Base-by-base conservation (phyloP, 2,329 filamentous ascomycete genomes). In the Ceratocystis smalleyi region DNA sequence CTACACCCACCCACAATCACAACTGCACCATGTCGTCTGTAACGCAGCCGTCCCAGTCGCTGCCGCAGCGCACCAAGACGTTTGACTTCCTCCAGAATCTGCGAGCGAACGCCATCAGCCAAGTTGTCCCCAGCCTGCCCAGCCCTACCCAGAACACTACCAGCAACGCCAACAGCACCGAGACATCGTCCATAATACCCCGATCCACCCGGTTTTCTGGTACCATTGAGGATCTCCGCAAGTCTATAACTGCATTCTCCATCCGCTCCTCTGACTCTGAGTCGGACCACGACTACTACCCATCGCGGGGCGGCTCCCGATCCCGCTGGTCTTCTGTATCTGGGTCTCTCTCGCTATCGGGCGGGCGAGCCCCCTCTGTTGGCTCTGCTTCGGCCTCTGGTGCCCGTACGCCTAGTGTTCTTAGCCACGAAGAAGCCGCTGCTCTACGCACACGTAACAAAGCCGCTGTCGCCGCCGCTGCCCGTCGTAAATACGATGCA, bases 151-250 rank as follows among this genome's bases (percentile, higher is more conserved):
- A 54, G 22, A 55, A 30, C 22, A 19, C 15, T 40, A 40, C 35
- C 35, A 40, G 35, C 47, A 15, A 15, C 10, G 5, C 24, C 6
- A 51, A 27, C 47, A 51, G 15, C 22, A 43, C 19, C 47, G 61
- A 62, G n/a, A 27, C 15, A 27, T 22, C n/a, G 45, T 40, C n/a
- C 45, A 51, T 54, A 22, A 59, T 62, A 24, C 62, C 65, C 32
- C 65, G 65, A 40, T 64, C 65, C 10, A 35, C 62, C 19, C 65
- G 65, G 17, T 64, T 66, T 27, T 66, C 65, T 5, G 60, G 32
- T 7, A 67, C 63, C n/a, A 59, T 68, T 24, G 67, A 68, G 27
- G 66, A 68, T 32, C 59, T 68, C 54, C 65, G 67, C 63, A 62
- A 67, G 45, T 68, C 67, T 15, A 67, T 68, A 51, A 63, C 64